Evolutionary conservation across 163 green algal genomes (phyloP), one percentile per base, ranked within the genome.

Genomic region (Chloromonas sp.): DNA sequence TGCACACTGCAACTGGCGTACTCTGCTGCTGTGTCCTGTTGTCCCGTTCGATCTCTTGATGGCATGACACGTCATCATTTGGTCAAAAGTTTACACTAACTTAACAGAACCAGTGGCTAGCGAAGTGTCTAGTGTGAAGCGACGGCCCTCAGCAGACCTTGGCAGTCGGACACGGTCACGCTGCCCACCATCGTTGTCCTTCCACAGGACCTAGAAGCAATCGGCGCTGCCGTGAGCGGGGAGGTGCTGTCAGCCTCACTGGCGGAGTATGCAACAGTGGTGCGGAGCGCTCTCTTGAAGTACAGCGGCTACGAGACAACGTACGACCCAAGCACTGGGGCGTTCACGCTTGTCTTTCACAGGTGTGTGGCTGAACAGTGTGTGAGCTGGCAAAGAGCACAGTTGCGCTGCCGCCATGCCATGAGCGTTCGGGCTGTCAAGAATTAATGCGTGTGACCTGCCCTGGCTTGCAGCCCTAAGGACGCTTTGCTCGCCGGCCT

Each of bases 241-340:
- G 70, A 84, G 15, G 36, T 78, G 66, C 82, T 88, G 13, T 36
- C 78, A 14, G 14, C n/a, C 15, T 8, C 85, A 78, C 85, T 86
- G 58, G 79, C 79, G 59, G 82, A 86, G 36, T 81, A 86, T 71
- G 36, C 71, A 60, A 82, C 85, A 77, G 79, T 83, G 60, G 77
- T 88, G 85, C 82, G 85, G 59, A 82, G 82, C n/a, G 61, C 85
- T 60, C 82, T 88, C 77, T 74, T 83, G 58, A 81, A 83, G 3
- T 82, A 88, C 78, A 86, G 82, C 85, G 85, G 85, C 61, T 88
- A 88, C 78, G 82, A 88, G 82, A 78, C 82, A 61, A 78, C 80
- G 82, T 74, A 60, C 61, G 85, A 88, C 71, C 82, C 14, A 1
- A 81, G 85, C 82, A 57, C 14, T 57, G 77, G 77, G 13, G 57